Evolutionary conservation across 139 green algal genomes (phyloP), one percentile per base, ranked within the genome.

Genomic region (Coelastrella sp.): DNA sequence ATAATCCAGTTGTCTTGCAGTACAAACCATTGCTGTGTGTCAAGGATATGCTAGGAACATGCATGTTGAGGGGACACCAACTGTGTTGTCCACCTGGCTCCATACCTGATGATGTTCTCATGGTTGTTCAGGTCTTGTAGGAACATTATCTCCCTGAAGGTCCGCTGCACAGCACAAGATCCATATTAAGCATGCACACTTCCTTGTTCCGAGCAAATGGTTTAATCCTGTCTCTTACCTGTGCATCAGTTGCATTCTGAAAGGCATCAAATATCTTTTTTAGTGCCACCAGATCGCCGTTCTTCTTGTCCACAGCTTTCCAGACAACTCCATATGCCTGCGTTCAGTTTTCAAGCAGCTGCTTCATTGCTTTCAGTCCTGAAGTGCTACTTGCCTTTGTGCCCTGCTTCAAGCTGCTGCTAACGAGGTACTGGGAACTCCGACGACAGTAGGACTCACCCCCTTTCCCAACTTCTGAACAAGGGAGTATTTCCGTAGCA

Each of bases 231-330:
- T n/a, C 13, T 23, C 69, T 21, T 57, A 98, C 96, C 93, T 99
- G 96, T 8, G 96, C 96, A 86, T 99, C 96, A 27, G 96, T 99
- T 50, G 95, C 93, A 63, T 99, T 99, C 80, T 99, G 97, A 84
- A 99, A 99, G 0, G 97, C 97, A 79, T 99, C 97, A 78, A 99
- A 99, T 30, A 99, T 99, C 84, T 99, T 99, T 86, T 99, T 99
- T 64, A 99, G 79, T 0, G 97, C 97, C 5, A 99, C 95, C 0
- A 90, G 91, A 45, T 96, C 89, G 4, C 89, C 75, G 1, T 91
- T 98, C 83, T 97, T 98, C 69, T 95, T 95, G 85, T 99, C 96
- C 1, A 98, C 79, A 0, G 97, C 96, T 62, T 95, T 96, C 97
- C 97, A 99, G 0, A 99, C 97, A 23, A 99, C 97, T 35, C 97